These are phyloP conservation scores for Diversispora eburnea DNA, from an alignment of 192 early-diverging fungal genomes.

Conservation along the genomic window DNA sequence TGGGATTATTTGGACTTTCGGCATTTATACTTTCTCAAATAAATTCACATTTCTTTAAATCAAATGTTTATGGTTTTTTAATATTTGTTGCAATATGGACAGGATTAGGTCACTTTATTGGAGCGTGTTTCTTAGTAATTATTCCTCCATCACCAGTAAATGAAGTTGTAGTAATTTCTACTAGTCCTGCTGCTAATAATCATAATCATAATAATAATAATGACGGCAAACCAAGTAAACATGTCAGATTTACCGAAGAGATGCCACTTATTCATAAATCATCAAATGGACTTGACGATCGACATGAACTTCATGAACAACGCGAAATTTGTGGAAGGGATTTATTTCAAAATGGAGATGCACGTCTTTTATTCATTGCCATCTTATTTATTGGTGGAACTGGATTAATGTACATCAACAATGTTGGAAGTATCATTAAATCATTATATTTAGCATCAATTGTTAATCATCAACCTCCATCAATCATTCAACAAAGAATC, in stretches of 20 bases:
- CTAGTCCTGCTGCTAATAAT: too few relatives aligned
- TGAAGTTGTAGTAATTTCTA: neutral
- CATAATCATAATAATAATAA: too few relatives aligned
- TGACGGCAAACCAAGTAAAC: too few relatives aligned
- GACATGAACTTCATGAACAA: neutral
- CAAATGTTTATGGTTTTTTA: conserved; percentile 47
- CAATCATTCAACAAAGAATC: neutral
- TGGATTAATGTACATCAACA: conserved; percentile 44
- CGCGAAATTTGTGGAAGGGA: conserved; percentile 21
- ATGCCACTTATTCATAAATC: neutral
- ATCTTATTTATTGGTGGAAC: conserved; percentile 33
- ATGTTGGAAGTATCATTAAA: conserved; percentile 41
- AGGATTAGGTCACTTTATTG: conserved; percentile 42
- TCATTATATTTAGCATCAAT: conserved; percentile 36
- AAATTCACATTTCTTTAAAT: conserved; percentile 49
- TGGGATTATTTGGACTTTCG: conserved; percentile 58
- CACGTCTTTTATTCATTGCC: conserved; percentile 29
- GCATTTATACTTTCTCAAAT: conserved; percentile 60
- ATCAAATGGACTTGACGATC: neutral
- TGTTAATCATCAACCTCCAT: conserved; percentile 30
- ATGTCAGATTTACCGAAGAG: neutral
- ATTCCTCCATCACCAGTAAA: neutral
- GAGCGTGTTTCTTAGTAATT: conserved; percentile 11
- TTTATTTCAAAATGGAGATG: conserved; percentile 30
- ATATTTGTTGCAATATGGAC: conserved; percentile 50